Evolutionary conservation across 352 stramenopile genomes (phyloP), one percentile per base, ranked within the genome.

Genomic region (Globisporangium takayamanum): DNA sequence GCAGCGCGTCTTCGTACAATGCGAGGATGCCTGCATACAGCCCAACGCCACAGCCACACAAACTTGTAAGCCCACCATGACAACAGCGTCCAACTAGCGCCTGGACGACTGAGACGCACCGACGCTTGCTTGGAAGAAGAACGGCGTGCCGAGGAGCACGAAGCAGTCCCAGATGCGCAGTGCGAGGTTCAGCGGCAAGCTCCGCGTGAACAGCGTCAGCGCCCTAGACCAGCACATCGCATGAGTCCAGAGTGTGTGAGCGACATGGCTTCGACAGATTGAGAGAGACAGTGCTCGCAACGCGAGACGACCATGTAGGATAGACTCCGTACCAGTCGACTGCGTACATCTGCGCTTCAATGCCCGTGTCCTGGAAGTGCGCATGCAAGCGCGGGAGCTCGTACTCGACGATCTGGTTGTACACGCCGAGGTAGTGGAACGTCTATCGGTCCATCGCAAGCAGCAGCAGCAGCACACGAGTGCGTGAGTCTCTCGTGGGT

Each of bases 121-220:
- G 66, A 94, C 85, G 66, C 81, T 91, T 7, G 83, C 83, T 53
- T 93, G 85, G 60, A 94, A 94, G 67, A 94, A 93, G 65, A 93
- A 94, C 18, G 83, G 72, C 47, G 85, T 88, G 41, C 85, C 83
- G 15, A 92, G 47, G 30, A 84, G 64, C 12, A 94, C 80, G 56
- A 90, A 94, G 66, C 83, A 87, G 64, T 94, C 85, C 85, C 83
- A 93, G 6, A 94, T 60, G 11, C 81, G 85, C 60, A 94, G 61
- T 3, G 84, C 85, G 12, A 93, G 56, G 39, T 88, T 69, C 14
- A 94, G 57, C 25, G 85, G 80, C 22, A 94, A 68, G 55, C 80
- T 86, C 15, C 83, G 66, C 26, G 83, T 93, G 50, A 94, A 94
- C 10, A 94, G 56, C 20, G 85, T 93, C 47, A 93, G 60, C 2